These are phyloP conservation scores for Chiua sp. DNA, from an alignment of 1,284 basidiomycete species.

Conservation along the genomic window DNA sequence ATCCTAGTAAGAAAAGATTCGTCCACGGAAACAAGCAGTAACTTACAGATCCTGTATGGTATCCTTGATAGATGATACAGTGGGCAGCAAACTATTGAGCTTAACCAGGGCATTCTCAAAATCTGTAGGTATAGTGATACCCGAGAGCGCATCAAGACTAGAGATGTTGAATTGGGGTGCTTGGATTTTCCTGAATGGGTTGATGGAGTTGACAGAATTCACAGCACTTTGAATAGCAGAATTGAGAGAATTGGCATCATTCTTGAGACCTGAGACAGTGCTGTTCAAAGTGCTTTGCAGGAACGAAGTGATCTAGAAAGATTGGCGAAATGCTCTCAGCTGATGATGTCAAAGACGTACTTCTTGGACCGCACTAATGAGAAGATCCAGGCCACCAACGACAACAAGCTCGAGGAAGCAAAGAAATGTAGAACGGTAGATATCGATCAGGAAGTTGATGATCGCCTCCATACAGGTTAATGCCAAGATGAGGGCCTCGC, in stretches of 20 bases:
- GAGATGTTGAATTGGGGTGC: constrained; percentile 78
- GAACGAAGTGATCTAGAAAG: constrained; percentile 68
- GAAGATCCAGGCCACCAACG: constrained; percentile 76
- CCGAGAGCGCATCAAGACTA: constrained; percentile 71
- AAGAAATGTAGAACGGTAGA: constrained; percentile 90
- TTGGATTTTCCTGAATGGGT: constrained; percentile 68
- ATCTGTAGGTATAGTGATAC: constrained; percentile 82
- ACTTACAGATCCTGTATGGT: constrained; percentile 76
- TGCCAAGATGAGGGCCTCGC: constrained; percentile 71
- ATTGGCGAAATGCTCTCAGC: constrained; percentile 13
- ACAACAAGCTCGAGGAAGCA: constrained; percentile 94
- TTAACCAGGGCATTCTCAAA: constrained; percentile 75
- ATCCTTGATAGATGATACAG: constrained; percentile 76
- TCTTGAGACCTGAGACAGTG: constrained; percentile 73
- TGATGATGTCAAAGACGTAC: constrained; percentile 47
- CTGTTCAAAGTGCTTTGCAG: constrained; percentile 64
- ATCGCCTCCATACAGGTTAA: constrained; percentile 86
- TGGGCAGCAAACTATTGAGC: constrained; percentile 85
- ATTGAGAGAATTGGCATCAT: constrained; percentile 72
- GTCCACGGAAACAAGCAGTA: neutral
- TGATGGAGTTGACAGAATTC: constrained; percentile 72
- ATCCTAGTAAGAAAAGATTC: constrained; percentile 18
- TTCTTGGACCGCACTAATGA: constrained; percentile 83
- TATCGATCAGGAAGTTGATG: constrained; percentile 91
- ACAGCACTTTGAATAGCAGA: constrained; percentile 70